phyloP scores from a whole-genome alignment of 805 yeast species.

The Lipomyces sp. region DNA sequence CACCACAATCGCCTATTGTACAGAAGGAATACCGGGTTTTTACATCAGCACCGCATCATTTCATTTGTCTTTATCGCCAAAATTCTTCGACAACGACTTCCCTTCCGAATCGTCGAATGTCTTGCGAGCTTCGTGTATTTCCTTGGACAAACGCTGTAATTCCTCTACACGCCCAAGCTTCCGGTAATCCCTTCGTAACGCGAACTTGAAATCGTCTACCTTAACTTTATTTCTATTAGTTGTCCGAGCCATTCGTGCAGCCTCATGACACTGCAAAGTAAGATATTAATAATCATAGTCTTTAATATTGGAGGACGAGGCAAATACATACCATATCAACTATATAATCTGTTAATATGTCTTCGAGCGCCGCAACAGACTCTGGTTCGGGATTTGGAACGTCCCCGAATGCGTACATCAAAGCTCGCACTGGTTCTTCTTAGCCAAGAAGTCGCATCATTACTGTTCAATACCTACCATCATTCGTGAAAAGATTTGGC shows the following conservation, averaged over 20 bases:
- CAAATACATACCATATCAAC: slow-evolving; percentile 53
- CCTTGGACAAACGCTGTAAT: slow-evolving; percentile 61
- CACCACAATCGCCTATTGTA: neutral
- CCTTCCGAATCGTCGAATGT: slow-evolving; percentile 67
- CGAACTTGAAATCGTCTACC: slow-evolving; percentile 75
- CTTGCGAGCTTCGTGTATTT: slow-evolving; percentile 67
- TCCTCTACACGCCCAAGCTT: slow-evolving; percentile 74
- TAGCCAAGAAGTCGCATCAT: too few species aligned
- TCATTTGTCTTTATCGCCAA: slow-evolving; percentile 3
- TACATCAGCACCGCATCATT: neutral
- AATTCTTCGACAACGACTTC: slow-evolving; percentile 44
- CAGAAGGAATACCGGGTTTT: neutral
- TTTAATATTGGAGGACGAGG: neutral
- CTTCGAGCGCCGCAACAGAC: slow-evolving; percentile 69
- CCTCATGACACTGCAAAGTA: slow-evolving; percentile 54
- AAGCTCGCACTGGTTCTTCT: slow-evolving; percentile 51
- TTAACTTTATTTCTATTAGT: slow-evolving; percentile 65
- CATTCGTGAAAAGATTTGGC: slow-evolving; percentile 54
- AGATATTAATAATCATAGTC: neutral
- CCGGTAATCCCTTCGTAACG: slow-evolving; percentile 65
- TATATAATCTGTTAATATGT: slow-evolving; percentile 65
- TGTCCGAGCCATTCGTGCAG: slow-evolving; percentile 55
- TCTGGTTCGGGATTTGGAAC: slow-evolving; percentile 68
- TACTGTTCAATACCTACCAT: slow-evolving; percentile 38
- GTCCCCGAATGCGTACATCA: slow-evolving; percentile 76